These are phyloP conservation scores for Paramecium octaurelia DNA, from an alignment of 73 alveolate species.

Conservation along the genomic window DNA sequence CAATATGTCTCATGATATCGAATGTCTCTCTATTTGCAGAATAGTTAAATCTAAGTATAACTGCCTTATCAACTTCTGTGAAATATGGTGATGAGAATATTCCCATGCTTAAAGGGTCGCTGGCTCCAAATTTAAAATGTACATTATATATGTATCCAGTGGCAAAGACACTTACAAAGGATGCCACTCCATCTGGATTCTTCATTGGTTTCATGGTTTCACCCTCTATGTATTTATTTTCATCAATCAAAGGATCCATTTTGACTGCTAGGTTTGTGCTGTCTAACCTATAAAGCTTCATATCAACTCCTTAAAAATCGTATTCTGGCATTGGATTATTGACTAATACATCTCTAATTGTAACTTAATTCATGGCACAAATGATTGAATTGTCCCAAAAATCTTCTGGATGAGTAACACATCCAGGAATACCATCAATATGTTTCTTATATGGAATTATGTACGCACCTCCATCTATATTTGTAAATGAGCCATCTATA, in stretches of 20 bases:
- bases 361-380: slow-evolving; percentile 9
- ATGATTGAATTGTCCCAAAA: slow-evolving; percentile 36
- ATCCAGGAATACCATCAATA: background rate
- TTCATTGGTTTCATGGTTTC: slow-evolving; percentile 34
- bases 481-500: slow-evolving; percentile 61
- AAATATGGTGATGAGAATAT: slow-evolving; percentile 48
- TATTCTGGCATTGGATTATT: slow-evolving; percentile 25
- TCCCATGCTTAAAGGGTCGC: background rate
- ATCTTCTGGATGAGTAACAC: background rate
- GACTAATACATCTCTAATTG: slow-evolving; percentile 28
- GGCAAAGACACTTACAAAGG: slow-evolving; percentile 22
- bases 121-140: slow-evolving; percentile 34
- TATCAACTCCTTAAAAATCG: background rate
- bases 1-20: background rate
- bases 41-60: slow-evolving; percentile 40
- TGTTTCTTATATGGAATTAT: slow-evolving; percentile 48
- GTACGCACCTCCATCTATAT: background rate
- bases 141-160: slow-evolving; percentile 38
- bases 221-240: background rate
- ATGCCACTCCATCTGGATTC: background rate
- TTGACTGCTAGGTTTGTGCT: background rate
- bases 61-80: background rate
- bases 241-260: background rate
- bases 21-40: slow-evolving; percentile 38
- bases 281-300: background rate